Percentiles rank a stretch among this genome's conserved stretches.
These are phyloP conservation scores for Schwanniomyces etchellsii DNA, from an alignment of 1,139 yeast species.

Conservation along the genomic window DNA sequence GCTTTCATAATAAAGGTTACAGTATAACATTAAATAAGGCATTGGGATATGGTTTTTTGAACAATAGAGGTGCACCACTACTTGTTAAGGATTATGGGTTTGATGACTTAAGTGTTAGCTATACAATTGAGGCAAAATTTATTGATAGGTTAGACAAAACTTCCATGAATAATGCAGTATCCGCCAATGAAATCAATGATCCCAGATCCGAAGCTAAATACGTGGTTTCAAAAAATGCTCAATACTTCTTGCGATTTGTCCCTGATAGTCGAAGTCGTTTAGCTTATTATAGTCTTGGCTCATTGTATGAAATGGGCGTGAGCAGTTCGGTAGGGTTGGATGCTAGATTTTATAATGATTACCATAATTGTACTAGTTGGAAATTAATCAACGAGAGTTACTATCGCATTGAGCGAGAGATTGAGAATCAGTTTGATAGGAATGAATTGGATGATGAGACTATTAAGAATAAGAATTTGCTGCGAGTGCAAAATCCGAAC, in stretches of 20 bases:
- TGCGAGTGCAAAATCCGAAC: too few relatives aligned
- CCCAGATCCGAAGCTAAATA: slow-evolving; percentile 29
- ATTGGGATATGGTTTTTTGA: slow-evolving; percentile 39
- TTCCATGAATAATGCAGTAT: slow-evolving; percentile 21
- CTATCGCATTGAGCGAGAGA: slow-evolving; percentile 20
- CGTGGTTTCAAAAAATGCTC: slow-evolving; percentile 31
- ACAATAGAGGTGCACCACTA: slow-evolving; percentile 38
- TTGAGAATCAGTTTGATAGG: slow-evolving; percentile 26
- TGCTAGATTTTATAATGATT: slow-evolving; percentile 18
- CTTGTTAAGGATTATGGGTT: slow-evolving; percentile 37
- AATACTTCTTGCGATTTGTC: slow-evolving; percentile 36
- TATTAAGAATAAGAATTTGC: slow-evolving; percentile 29
- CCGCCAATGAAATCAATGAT: slow-evolving; percentile 35
- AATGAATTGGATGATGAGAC: slow-evolving; percentile 24
- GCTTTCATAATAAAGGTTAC: slow-evolving; percentile 32
- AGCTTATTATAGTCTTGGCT: slow-evolving; percentile 16
- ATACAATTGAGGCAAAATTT: slow-evolving; percentile 39
- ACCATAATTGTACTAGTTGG: slow-evolving; percentile 28
- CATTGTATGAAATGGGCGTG: not conserved
- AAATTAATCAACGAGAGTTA: slow-evolving; percentile 22
- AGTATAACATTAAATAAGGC: slow-evolving; percentile 34
- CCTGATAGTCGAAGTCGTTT: slow-evolving; percentile 33
- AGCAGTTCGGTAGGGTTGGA: slow-evolving; percentile 16
- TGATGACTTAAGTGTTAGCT: slow-evolving; percentile 37
- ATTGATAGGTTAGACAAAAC: slow-evolving; percentile 32